Conservation (phyloP, 2,329 filamentous ascomycete species). For the Calonectria honghensis region DNA sequence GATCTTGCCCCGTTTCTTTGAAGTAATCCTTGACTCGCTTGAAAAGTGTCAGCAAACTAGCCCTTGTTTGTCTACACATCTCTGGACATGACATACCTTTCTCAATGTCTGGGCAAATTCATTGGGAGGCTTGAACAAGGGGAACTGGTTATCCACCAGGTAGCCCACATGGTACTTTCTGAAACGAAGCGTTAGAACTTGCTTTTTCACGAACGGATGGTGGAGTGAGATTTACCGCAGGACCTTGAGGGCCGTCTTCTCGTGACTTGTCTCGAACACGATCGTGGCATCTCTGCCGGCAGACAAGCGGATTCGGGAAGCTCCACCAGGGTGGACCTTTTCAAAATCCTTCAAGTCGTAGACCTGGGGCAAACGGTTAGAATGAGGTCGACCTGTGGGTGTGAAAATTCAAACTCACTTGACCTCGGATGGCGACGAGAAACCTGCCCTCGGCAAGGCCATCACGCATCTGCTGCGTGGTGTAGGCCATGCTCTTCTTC, state of each 20-base stretch:
- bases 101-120: conserved; percentile 7
- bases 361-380: not conserved
- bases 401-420: not conserved
- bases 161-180: conserved; percentile 22
- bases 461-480: conserved; percentile 13
- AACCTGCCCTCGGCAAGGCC: not conserved
- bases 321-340: conserved; percentile 23
- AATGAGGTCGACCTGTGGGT: not conserved
- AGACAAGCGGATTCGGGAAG: conserved; percentile 9
- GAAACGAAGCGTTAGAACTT: not conserved
- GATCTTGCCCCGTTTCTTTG: conserved; percentile 13
- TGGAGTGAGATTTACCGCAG: not conserved
- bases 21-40: conserved; percentile 19
- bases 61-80: no score
- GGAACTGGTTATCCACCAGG: conserved; percentile 16
- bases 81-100: not conserved
- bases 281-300: conserved; percentile 19
- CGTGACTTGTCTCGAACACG: conserved; percentile 17
- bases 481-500: conserved; percentile 16
- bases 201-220: not conserved
- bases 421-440: conserved; percentile 9
- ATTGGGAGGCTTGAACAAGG: conserved; percentile 18
- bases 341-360: conserved; percentile 18
- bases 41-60: not conserved
- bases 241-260: conserved; percentile 3